phyloP scores from a whole-genome alignment of 179 eudicot species.

The Beta corolliflora region DNA sequence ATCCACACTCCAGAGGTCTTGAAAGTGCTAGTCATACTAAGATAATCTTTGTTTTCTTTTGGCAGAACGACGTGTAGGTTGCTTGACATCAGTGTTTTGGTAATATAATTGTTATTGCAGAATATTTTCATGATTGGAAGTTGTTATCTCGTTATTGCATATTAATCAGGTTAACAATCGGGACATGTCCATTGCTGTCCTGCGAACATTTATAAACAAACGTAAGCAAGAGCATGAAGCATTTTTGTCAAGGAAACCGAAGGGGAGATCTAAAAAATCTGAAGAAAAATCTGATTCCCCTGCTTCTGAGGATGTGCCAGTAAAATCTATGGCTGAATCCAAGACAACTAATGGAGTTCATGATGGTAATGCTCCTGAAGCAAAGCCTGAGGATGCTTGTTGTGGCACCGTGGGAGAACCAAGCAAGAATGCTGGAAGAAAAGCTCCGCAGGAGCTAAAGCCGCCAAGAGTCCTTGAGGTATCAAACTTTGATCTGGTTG shows the following conservation, averaged over 20 bases:
- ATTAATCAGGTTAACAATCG: conserved; percentile 80
- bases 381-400: conserved; percentile 46
- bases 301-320: conserved; percentile 32
- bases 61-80: background rate
- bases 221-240: conserved; percentile 82
- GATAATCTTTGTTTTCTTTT: no score
- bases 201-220: conserved; percentile 78
- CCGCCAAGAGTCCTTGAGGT: conserved; percentile 97
- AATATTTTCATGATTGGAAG: background rate
- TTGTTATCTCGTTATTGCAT: background rate
- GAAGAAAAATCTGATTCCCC: conserved; percentile 38
- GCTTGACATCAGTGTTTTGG: background rate
- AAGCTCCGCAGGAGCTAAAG: conserved; percentile 61
- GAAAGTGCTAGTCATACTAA: background rate
- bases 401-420: conserved; percentile 45
- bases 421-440: conserved; percentile 37
- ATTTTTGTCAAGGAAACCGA: conserved; percentile 48
- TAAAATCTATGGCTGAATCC: conserved; percentile 26
- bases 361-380: conserved; percentile 41
- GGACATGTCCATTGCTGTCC: conserved; percentile 90
- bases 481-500: conserved; percentile 7
- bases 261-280: conserved; percentile 38
- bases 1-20: background rate
- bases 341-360: conserved; percentile 52
- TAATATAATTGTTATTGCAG: no score